Conservation (phyloP, 2,329 filamentous ascomycete genomes). For the Fusarium penzigii region DNA sequence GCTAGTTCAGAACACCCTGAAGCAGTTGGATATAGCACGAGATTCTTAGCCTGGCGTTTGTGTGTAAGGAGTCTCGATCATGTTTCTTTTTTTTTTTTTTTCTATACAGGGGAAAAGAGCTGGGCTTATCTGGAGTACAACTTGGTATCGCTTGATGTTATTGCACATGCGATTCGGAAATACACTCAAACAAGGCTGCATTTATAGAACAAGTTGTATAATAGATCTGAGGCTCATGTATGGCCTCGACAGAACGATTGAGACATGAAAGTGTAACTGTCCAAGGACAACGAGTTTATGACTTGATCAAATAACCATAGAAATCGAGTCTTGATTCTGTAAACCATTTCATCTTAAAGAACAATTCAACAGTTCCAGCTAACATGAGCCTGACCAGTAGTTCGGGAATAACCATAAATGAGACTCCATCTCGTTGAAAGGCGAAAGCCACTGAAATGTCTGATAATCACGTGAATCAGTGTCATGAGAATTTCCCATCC, state of each 20-base stretch:
- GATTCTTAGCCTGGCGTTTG: conserved; percentile 15
- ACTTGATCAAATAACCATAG: too few relatives aligned
- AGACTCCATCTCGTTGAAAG: not conserved
- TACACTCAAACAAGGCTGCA: conserved; percentile 4
- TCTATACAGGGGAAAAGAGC: conserved; percentile 12
- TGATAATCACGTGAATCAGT: not conserved
- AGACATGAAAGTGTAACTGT: conserved; percentile 17
- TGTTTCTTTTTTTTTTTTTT: not conserved
- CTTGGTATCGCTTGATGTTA: conserved; percentile 19
- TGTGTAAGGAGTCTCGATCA: conserved; percentile 5
- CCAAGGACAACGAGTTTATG: too few relatives aligned
- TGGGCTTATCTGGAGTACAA: conserved; percentile 20
- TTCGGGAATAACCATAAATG: not conserved
- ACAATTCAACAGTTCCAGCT: too few relatives aligned
- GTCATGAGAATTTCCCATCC: too few relatives aligned
- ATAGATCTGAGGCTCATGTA: conserved; percentile 26
- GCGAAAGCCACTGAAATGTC: not conserved
- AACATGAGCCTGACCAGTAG: not conserved
- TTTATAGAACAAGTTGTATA: conserved; percentile 31
- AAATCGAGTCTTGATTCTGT: too few relatives aligned
- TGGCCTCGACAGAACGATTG: conserved; percentile 25
- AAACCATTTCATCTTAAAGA: too few relatives aligned
- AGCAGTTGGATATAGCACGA: conserved; percentile 57
- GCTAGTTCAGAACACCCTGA: conserved; percentile 68
- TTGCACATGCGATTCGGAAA: not conserved